Percentiles rank a stretch among this genome's conserved stretches.
Evolutionary conservation across 2,329 filamentous ascomycete species (phyloP).

Genomic region (Aspergillus floridensis): DNA sequence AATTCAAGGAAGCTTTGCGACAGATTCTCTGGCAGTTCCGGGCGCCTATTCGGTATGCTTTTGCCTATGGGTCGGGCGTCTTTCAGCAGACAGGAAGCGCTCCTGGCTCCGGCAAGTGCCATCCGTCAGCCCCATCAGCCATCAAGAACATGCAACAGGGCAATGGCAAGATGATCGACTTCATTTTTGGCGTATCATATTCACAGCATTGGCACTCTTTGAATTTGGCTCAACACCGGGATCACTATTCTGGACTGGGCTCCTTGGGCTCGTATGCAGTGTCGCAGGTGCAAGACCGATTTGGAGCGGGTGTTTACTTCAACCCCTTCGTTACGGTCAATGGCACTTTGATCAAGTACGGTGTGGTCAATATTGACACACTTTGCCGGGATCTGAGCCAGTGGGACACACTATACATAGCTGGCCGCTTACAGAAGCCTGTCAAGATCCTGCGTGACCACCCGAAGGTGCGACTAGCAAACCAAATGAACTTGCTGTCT

Average conservation of each 20-base stretch:
- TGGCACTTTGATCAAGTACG: slow-evolving; percentile 95
- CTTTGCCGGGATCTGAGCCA: slow-evolving; percentile 80
- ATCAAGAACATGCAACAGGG: slow-evolving; percentile 83
- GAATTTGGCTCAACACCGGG: slow-evolving; percentile 80
- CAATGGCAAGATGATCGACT: slow-evolving; percentile 94
- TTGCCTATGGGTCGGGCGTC: slow-evolving; percentile 95
- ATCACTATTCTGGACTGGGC: slow-evolving; percentile 87
- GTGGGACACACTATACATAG: slow-evolving; percentile 96
- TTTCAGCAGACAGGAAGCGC: slow-evolving; percentile 70
- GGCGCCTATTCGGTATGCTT: slow-evolving; percentile 91
- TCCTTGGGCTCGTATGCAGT: slow-evolving; percentile 81
- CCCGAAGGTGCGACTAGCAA: slow-evolving; percentile 84
- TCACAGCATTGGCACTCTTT: slow-evolving; percentile 96
- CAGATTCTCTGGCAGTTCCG: slow-evolving; percentile 87
- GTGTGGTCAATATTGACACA: slow-evolving; percentile 90
- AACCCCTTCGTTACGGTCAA: slow-evolving; percentile 94
- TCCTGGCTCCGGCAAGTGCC: slow-evolving; percentile 48
- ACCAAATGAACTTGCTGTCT: slow-evolving; percentile 92
- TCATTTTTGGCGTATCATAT: slow-evolving; percentile 93
- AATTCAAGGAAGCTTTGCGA: slow-evolving; percentile 87
- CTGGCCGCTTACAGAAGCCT: slow-evolving; percentile 91
- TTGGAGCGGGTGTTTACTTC: slow-evolving; percentile 95
- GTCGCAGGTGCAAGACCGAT: slow-evolving; percentile 78
- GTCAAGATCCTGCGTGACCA: slow-evolving; percentile 97
- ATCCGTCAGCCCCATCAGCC: slow-evolving; percentile 77